Percentiles rank a stretch among this genome's conserved stretches.
phyloP scores from a whole-genome alignment of 169 alveolate genomes.

The Plasmodium inui region DNA sequence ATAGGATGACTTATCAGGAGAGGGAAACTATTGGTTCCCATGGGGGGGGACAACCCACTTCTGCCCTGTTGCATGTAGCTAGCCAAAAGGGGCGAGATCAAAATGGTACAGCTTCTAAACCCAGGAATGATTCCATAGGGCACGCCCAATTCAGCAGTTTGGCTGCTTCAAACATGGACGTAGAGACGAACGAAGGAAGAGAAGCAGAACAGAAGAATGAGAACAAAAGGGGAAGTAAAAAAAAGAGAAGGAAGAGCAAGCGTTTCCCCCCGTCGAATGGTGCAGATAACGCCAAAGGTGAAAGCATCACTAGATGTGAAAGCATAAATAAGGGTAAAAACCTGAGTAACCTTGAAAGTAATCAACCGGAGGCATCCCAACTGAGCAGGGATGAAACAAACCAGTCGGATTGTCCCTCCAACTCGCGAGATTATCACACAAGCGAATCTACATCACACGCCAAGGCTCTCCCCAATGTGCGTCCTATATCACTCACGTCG shows the following conservation, averaged over 20 bases:
- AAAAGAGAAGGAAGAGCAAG: neutral
- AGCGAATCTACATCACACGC: neutral
- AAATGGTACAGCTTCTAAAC: neutral
- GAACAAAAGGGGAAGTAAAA: neutral
- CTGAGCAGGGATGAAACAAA: neutral
- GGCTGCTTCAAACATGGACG: neutral
- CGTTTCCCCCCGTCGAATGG: neutral
- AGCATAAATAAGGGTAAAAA: neutral
- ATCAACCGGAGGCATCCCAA: neutral
- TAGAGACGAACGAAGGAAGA: neutral
- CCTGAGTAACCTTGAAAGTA: neutral
- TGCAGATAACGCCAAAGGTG: neutral
- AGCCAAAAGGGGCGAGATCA: neutral
- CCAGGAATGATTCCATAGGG: neutral
- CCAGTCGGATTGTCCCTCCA: neutral
- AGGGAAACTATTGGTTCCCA: neutral
- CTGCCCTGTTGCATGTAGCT: neutral
- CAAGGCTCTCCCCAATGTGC: neutral
- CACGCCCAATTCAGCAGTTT: neutral
- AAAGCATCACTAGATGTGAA: neutral
- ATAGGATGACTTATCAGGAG: neutral
- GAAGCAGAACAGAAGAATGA: neutral
- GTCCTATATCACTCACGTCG: neutral
- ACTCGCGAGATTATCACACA: neutral
- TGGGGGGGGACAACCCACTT: neutral